Conservation (phyloP, 2,329 filamentous ascomycete genomes). For the Botrytis sinoallii region DNA sequence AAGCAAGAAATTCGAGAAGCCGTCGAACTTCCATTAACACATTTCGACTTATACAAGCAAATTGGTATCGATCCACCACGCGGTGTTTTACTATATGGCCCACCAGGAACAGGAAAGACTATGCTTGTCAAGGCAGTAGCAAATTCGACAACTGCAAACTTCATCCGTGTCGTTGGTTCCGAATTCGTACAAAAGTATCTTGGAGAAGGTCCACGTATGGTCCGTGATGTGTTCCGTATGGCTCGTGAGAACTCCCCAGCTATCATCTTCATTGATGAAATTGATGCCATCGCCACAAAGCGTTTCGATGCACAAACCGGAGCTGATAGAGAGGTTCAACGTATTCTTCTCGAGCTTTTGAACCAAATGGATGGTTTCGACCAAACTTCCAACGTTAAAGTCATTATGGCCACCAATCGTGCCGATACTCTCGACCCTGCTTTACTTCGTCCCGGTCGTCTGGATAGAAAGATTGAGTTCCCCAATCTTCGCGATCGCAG, state of each 20-base stretch:
- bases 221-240: conserved; percentile 98
- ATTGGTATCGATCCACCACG: conserved; percentile 98
- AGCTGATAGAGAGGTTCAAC: conserved; percentile 96
- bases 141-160: conserved; percentile 96
- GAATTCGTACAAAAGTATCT: conserved; percentile 99
- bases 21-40: conserved; percentile 91
- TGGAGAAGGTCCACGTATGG: conserved; percentile 96
- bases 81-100: conserved; percentile 92
- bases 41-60: conserved; percentile 98
- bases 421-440: conserved; percentile 96
- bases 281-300: conserved; percentile 98
- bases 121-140: conserved; percentile 98
- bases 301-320: conserved; percentile 98
- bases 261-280: conserved; percentile 99
- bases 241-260: conserved; percentile 95
- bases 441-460: conserved; percentile 85
- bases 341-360: conserved; percentile 92
- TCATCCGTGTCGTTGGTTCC: conserved; percentile 96
- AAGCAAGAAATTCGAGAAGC: conserved; percentile 99
- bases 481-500: conserved; percentile 90
- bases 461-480: conserved; percentile 99
- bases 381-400: conserved; percentile 98
- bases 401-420: conserved; percentile 99
- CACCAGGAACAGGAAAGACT: conserved; percentile 93
- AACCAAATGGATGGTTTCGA: conserved; percentile 99